Evolutionary conservation across 371 early-diverging fungal species (phyloP).

Genomic region (Mucor mucedo): DNA sequence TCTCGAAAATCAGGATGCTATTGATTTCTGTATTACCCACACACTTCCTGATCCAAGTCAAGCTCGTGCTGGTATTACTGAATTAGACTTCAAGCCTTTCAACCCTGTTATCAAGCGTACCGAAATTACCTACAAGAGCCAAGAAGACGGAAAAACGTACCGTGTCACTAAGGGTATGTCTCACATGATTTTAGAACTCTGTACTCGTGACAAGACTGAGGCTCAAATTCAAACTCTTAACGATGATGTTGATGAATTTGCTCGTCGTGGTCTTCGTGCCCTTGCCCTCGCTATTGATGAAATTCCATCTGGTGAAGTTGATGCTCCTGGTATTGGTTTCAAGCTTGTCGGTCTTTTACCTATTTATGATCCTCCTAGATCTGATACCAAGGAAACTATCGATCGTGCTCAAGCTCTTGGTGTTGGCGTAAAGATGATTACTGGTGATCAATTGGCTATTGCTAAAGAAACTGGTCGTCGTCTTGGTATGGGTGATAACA

Average conservation of each 20-base stretch:
- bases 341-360: conserved; percentile 70
- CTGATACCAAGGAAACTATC: conserved; percentile 83
- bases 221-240: conserved; percentile 56
- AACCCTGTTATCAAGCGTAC: conserved; percentile 90
- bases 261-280: conserved; percentile 82
- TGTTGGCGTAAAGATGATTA: conserved; percentile 94
- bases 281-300: conserved; percentile 77
- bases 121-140: conserved; percentile 71
- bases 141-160: conserved; percentile 61
- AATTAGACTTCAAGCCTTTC: conserved; percentile 82
- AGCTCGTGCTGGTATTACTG: conserved; percentile 71
- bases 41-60: conserved; percentile 60
- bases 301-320: conserved; percentile 49
- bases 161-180: conserved; percentile 80
- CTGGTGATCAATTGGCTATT: conserved; percentile 93
- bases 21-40: conserved; percentile 74
- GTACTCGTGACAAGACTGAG: conserved; percentile 68
- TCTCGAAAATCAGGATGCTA: conserved; percentile 76
- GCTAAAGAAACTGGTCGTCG: conserved; percentile 85
- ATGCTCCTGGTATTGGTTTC: conserved; percentile 54
- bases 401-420: conserved; percentile 83
- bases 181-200: conserved; percentile 71
- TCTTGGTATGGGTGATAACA: conserved; percentile 73
- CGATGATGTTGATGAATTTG: conserved; percentile 77
- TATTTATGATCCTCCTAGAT: conserved; percentile 90